phyloP scores from a whole-genome alignment of 2,329 filamentous ascomycete species.

The Lasiodiplodia sp. region DNA sequence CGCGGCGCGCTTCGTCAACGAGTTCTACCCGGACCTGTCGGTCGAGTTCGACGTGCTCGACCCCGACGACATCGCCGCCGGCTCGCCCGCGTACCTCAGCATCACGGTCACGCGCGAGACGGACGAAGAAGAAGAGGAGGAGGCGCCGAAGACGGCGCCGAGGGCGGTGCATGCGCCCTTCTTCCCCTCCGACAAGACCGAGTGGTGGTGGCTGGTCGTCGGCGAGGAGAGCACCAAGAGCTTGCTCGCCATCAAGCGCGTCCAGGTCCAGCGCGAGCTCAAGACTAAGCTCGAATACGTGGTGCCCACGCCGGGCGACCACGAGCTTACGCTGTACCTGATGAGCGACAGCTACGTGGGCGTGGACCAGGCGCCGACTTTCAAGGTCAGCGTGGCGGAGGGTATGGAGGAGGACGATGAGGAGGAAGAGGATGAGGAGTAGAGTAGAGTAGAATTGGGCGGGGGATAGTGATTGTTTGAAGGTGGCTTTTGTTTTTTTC shows the following conservation, averaged over 20 bases:
- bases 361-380: constrained; percentile 93
- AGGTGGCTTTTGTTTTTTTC: not conserved
- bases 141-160: constrained; percentile 70
- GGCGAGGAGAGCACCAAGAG: constrained; percentile 90
- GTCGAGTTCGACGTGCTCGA: constrained; percentile 88
- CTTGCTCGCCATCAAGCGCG: constrained; percentile 90
- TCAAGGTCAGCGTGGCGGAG: constrained; percentile 84
- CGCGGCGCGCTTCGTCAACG: constrained; percentile 94
- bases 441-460: not conserved
- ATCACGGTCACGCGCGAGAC: constrained; percentile 86
- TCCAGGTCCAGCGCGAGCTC: constrained; percentile 82
- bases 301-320: constrained; percentile 81
- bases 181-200: constrained; percentile 89
- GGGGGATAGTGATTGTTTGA: too few species aligned
- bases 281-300: constrained; percentile 86
- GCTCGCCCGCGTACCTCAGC: constrained; percentile 80
- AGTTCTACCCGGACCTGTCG: constrained; percentile 94
- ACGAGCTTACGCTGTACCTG: constrained; percentile 88
- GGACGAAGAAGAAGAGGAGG: constrained; percentile 73
- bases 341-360: constrained; percentile 98
- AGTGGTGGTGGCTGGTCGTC: constrained; percentile 98
- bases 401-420: constrained; percentile 95
- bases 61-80: constrained; percentile 78
- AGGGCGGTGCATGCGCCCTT: constrained; percentile 88
- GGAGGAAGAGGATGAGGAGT: constrained; percentile 62